Evolutionary conservation across 2,329 filamentous ascomycete species (phyloP).

Genomic region (Beauveria medogensis): DNA sequence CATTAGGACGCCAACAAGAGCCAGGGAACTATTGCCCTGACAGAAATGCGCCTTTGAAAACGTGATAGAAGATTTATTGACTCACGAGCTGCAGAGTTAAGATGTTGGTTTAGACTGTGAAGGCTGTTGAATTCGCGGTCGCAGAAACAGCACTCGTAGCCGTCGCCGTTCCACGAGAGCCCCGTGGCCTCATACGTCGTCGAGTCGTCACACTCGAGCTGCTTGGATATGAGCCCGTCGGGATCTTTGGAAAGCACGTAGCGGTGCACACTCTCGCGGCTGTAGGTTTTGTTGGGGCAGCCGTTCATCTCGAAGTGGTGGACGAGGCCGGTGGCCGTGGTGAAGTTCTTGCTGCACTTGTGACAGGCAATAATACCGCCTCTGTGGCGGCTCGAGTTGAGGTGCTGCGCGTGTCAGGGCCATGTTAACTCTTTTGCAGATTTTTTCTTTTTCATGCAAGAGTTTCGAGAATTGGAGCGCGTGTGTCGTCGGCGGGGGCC

Average conservation of each 20-base stretch:
- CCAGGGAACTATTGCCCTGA: background rate
- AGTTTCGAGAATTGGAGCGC: too few species aligned
- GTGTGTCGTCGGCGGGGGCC: too few species aligned
- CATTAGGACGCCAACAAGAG: too few species aligned
- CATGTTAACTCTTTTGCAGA: background rate
- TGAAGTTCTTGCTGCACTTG: constrained; percentile 40
- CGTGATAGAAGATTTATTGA: background rate
- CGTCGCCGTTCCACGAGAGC: constrained; percentile 34
- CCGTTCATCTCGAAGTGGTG: constrained; percentile 49
- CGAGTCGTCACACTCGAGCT: constrained; percentile 34
- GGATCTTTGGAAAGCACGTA: constrained; percentile 39
- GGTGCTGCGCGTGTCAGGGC: constrained; percentile 34
- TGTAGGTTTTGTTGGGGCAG: constrained; percentile 39
- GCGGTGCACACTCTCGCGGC: constrained; percentile 39
- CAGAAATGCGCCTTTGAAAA: background rate
- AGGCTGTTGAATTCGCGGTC: constrained; percentile 30
- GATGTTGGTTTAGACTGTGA: constrained; percentile 39
- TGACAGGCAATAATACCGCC: constrained; percentile 40
- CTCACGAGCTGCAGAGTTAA: constrained; percentile 36
- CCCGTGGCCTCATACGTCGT: constrained; percentile 30
- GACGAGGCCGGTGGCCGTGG: constrained; percentile 44
- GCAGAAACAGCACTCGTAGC: constrained; percentile 34
- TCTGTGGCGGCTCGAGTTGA: constrained; percentile 43
- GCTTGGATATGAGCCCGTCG: constrained; percentile 40
- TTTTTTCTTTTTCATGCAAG: too few species aligned